Evolutionary conservation across 2,329 filamentous ascomycete genomes (phyloP), one percentile per base, ranked within the genome.

Genomic region (Diaporthe batatas): DNA sequence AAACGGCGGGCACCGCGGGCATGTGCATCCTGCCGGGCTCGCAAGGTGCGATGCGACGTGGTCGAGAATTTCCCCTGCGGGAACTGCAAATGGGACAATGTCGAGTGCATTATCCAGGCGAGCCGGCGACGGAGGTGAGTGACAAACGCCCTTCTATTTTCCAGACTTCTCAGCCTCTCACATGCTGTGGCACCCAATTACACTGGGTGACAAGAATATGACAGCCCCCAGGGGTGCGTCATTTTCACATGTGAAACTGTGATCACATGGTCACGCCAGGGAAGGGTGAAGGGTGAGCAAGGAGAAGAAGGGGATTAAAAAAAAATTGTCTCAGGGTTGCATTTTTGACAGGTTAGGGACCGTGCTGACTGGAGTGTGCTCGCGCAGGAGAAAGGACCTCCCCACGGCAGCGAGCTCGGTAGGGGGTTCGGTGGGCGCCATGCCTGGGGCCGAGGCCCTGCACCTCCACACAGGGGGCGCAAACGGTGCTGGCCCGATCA

Each of bases 41-140:
- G 95, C 80, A 98, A 98, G 82, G 95, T 98, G 54, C 91, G 95
- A 72, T 98, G 95, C 85, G 95, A 98, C 84, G 95, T 98, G 72
- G 94, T 96, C 73, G 94, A 97, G 82, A 92, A 93, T 64, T 92
- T 92, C 55, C 94, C 94, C 1, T 97, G 94, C 82, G 95, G 93
- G 71, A 97, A 97, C 82, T 97, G 94, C 84, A 88, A 93, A 75
- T 90, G 93, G 84, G 93, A 94, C 81, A 91, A 93, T 80, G 92
- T 94, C 73, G 91, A 94, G 80, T 95, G 93, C 83, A 86, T 92
- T 71, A 91, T 94, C 32, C 91, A 92, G 76, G 91, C 97, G 82
- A 96, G 93, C 85, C 94, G 94, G 78, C 91, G 95, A 78, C 92
- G 94, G 88, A 94, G 94, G 92, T 95, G 83, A 90, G 92, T 91